These are phyloP conservation scores for Fusarium sp. DNA, from an alignment of 2,329 filamentous ascomycete species.

Conservation along the genomic window DNA sequence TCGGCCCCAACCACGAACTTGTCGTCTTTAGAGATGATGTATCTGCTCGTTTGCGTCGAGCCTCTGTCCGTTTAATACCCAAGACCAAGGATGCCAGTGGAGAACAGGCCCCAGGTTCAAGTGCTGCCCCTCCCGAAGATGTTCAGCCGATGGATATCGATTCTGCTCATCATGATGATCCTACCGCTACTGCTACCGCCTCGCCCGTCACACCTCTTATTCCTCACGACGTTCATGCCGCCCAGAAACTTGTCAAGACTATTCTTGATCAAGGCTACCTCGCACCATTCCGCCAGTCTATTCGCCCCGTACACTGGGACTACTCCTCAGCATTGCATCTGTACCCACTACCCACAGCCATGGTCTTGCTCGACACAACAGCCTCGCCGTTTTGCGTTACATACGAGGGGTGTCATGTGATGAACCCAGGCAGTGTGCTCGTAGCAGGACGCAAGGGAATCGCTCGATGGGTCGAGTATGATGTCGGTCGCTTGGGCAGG, in stretches of 20 bases:
- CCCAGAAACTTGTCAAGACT: conserved; percentile 86
- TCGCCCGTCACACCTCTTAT: conserved; percentile 50
- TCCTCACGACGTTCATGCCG: conserved; percentile 63
- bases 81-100: conserved; percentile 46
- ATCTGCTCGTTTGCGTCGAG: conserved; percentile 78
- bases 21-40: conserved; percentile 89
- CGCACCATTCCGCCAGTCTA: conserved; percentile 81
- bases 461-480: conserved; percentile 89
- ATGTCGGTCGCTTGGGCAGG: conserved; percentile 68
- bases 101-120: conserved; percentile 37
- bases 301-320: conserved; percentile 90
- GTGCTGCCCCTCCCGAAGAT: conserved; percentile 21
- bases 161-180: conserved; percentile 34
- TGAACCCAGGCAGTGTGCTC: conserved; percentile 87
- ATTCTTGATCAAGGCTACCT: conserved; percentile 90
- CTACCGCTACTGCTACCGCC: conserved; percentile 19
- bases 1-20: conserved; percentile 88
- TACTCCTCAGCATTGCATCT: conserved; percentile 78
- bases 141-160: conserved; percentile 53
- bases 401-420: conserved; percentile 93
- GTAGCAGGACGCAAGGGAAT: conserved; percentile 72
- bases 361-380: conserved; percentile 84
- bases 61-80: conserved; percentile 73
- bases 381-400: conserved; percentile 85
- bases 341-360: conserved; percentile 85